Base-by-base conservation (phyloP, 2,329 filamentous ascomycete genomes). In the Fonsecaea monophora region DNA sequence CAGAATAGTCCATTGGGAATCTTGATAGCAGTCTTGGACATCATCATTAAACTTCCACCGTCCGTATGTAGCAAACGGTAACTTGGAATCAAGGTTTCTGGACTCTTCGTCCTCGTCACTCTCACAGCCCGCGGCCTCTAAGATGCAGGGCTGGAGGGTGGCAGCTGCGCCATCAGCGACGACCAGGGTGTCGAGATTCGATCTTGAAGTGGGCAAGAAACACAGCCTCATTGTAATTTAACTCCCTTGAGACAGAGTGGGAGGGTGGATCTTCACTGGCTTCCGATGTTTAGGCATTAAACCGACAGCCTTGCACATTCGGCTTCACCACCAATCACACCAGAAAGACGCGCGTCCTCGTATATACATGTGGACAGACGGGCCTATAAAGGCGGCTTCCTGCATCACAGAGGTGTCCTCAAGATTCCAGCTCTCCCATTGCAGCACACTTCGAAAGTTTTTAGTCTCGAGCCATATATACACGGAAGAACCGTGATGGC, bases 221-320 rank as follows among this genome's bases (percentile, higher is more conserved):
- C 45, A 25, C n/a, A 25, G 45, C 45, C 21, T 50, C 45, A 50
- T 7, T 10, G 45, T n/a, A 50, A 50, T 50, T 50, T 25, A 5
- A 25, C 1, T 12, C 4, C 18, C 21, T 12, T 45, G 10, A 8
- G 4, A 18, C 40, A 25, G 15, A 4, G 12, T 42, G 5, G 15
- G 13, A 6, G 45, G 18, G 21, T 50, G 45, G 18, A 25, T 25
- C 45, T 5, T 50, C 18, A 50, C 45, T 12, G n/a, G 18, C 45
- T 42, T 42, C 45, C 45, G 45, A 50, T 50, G 8, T 50, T 50
- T 50, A 50, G 45, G 45, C 45, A 25, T 25, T 12, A 18, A 50
- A 12, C 45, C 45, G 45, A 50, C 45, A 25, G 45, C 45, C 45
- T 50, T n/a, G 45, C 45, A 9, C 18, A 5, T 25, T 25, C 45